These are phyloP conservation scores for Citeromyces hawaiiensis DNA, from an alignment of 1,139 yeast genomes.

Conservation along the genomic window DNA sequence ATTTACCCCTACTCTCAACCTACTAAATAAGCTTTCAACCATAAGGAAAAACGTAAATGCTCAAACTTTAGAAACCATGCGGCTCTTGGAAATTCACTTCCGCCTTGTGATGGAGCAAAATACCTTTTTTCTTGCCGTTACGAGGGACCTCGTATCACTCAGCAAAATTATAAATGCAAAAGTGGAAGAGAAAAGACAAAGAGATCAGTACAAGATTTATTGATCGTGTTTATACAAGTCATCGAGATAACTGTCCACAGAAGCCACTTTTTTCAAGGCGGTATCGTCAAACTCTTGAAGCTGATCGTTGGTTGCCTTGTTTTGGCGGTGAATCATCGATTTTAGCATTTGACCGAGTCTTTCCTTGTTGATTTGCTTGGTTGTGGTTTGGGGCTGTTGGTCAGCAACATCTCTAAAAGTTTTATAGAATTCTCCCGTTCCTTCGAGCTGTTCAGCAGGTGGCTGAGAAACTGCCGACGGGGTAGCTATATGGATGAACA, in stretches of 20 bases:
- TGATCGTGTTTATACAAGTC: neutral
- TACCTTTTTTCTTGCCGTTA: neutral
- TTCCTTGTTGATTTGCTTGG: conserved; percentile 1
- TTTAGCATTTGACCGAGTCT: conserved; percentile 1
- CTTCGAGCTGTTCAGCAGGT: neutral
- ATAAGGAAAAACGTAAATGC: neutral
- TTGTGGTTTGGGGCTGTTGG: conserved; percentile 1
- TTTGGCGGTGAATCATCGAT: neutral
- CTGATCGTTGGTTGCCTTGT: conserved; percentile 1
- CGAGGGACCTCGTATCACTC: neutral
- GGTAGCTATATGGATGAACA: neutral
- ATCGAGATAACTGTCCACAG: neutral
- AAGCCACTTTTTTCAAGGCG: neutral
- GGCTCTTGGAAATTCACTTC: conserved; percentile 4
- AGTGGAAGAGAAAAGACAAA: neutral
- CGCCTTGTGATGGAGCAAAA: conserved; percentile 2
- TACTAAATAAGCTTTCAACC: neutral
- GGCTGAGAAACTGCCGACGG: neutral
- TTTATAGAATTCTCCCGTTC: neutral
- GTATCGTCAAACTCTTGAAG: conserved; percentile 1
- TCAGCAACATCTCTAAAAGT: conserved; percentile 1
- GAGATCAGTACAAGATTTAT: neutral
- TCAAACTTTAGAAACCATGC: conserved; percentile 1
- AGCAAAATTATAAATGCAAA: neutral
- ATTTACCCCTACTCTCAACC: neutral